Conservation (phyloP, 495 filamentous ascomycete species). For the Terfezia boudieri region DNA sequence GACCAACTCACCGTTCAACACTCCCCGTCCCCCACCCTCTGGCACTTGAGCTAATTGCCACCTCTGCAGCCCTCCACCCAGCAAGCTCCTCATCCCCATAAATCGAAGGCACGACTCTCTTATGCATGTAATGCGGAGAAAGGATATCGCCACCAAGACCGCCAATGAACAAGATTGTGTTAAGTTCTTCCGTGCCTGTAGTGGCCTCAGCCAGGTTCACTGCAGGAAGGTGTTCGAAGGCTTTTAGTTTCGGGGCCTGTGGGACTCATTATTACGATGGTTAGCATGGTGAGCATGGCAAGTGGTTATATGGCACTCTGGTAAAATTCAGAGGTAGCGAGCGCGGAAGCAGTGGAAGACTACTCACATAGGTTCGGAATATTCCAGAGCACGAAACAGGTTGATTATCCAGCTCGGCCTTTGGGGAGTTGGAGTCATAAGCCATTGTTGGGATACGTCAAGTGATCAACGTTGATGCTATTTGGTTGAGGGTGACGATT, state of each 20-base stretch:
- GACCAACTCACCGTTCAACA: constrained; percentile 23
- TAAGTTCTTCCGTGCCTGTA: constrained; percentile 5
- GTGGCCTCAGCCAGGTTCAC: background rate
- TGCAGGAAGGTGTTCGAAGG: background rate
- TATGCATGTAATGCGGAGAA: background rate
- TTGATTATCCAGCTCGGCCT: no score
- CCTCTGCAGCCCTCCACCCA: constrained; percentile 38
- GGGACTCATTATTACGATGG: background rate
- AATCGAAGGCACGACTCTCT: constrained; percentile 32
- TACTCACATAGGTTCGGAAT: no score
- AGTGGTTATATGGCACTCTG: no score
- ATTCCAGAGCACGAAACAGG: no score
- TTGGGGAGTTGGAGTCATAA: no score
- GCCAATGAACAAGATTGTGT: constrained; percentile 63
- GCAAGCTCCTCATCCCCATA: constrained; percentile 30
- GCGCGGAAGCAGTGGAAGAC: no score
- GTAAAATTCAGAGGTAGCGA: no score
- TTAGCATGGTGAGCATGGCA: no score
- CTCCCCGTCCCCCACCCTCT: constrained; percentile 48
- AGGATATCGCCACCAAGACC: constrained; percentile 64
- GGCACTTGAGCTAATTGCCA: constrained; percentile 41
- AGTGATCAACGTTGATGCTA: no score
- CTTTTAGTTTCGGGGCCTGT: background rate
- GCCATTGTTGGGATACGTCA: no score
- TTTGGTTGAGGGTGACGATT: no score